Evolutionary conservation across 1,284 basidiomycete genomes (phyloP), one percentile per base, ranked within the genome.

Genomic region (Irpex lacteus): DNA sequence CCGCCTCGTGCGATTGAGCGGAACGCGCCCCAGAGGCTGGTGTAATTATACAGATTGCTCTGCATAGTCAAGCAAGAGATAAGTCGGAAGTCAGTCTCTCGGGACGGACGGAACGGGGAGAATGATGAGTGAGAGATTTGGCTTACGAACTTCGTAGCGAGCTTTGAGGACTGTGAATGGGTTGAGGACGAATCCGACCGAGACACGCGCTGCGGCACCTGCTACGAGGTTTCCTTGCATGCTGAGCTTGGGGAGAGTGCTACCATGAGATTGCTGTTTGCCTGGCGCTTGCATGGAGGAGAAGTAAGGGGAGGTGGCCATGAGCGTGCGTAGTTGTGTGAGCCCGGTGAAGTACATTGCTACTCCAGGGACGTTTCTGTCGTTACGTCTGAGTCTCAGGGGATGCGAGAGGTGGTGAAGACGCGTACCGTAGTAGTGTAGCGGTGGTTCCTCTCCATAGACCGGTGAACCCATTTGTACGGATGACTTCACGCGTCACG

Each of bases 131-230:
- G 34, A n/a, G 3, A n/a, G 52, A 36, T 19, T 44, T 19, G 40
- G 38, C 58, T 50, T 11, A 76, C 88, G 57, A 63, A 91, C 96
- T 86, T 99, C 97, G 68, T 92, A 98, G 11, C 97, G 86, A 21
- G 97, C 94, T 78, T 99, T 99, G 63, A 99, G 79, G 11, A 99
- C 89, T 0, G 97, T 94, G 69, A 99, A 89, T 0, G 97, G 98
- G 73, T 97, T 98, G 65, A 99, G 74, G 0, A 96, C 67, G 70
- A 98, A 91, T 0, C 97, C 97, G 0, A 98, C 93, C 0, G 81
- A 82, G 11, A 95, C 90, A 58, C 98, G 86, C 0, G 94, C 89
- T 3, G 91, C 85, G 0, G 95, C 96, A 1, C 97, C 97, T 0
- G 97, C 91, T 9, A 98, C 63, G 1, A 99, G 81, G 75, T 99